phyloP scores from a whole-genome alignment of 192 early-diverging fungal species.

The Entomortierella parvispora region DNA sequence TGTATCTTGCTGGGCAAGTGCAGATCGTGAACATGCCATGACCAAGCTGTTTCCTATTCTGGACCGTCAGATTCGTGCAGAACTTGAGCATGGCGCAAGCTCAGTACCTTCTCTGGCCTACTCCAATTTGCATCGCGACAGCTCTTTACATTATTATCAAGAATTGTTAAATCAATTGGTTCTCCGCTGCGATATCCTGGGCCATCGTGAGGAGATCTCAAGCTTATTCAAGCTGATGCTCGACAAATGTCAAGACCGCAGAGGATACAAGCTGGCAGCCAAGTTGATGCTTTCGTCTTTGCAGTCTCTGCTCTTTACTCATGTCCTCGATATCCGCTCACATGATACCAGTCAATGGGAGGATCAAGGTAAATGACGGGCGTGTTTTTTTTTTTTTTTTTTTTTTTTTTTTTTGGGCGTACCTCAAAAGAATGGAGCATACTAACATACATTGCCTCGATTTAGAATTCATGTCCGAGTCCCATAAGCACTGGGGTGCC shows the following conservation, averaged over 20 bases:
- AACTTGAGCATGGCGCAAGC: constrained; percentile 73
- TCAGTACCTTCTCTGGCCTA: constrained; percentile 57
- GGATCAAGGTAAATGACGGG: constrained; percentile 50
- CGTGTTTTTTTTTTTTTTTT: neutral
- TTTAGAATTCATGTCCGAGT: constrained; percentile 71
- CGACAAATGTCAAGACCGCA: constrained; percentile 62
- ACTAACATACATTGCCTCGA: too few relatives aligned
- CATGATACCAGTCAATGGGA: constrained; percentile 64
- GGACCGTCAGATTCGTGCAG: constrained; percentile 62
- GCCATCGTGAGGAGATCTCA: constrained; percentile 61
- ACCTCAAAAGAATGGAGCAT: too few relatives aligned
- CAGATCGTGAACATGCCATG: constrained; percentile 59
- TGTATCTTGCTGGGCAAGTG: constrained; percentile 31
- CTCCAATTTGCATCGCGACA: constrained; percentile 60
- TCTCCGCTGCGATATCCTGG: constrained; percentile 57
- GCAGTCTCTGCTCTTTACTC: constrained; percentile 57
- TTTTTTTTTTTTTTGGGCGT: neutral
- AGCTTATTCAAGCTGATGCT: constrained; percentile 60
- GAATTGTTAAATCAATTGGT: constrained; percentile 69
- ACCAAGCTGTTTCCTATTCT: constrained; percentile 68
- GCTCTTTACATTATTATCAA: constrained; percentile 86
- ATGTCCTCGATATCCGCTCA: constrained; percentile 68
- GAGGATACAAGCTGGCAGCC: constrained; percentile 79
- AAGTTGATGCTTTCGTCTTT: constrained; percentile 66
- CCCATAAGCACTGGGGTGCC: constrained; percentile 84